These are phyloP conservation scores for Drechslera avenae DNA, from an alignment of 2,329 filamentous ascomycete genomes.

Conservation along the genomic window DNA sequence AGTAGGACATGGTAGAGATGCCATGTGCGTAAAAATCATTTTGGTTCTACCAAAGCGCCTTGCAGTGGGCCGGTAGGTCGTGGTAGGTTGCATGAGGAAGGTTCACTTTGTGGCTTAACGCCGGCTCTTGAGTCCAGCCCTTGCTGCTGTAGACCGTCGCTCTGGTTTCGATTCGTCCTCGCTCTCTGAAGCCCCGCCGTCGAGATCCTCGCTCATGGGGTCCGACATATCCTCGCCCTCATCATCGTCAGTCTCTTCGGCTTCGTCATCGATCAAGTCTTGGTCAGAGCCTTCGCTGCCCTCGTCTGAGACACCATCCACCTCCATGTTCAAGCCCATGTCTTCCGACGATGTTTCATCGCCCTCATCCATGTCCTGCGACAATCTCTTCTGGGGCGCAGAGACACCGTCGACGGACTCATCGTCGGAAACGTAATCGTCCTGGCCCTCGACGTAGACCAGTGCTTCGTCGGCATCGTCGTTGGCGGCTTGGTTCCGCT, in stretches of 20 bases:
- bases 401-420: slow-evolving; percentile 49
- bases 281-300: slow-evolving; percentile 50
- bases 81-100: slow-evolving; percentile 12
- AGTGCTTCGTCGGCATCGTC: slow-evolving; percentile 71
- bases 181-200: slow-evolving; percentile 51
- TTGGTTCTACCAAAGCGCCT: slow-evolving; percentile 9
- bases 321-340: slow-evolving; percentile 58
- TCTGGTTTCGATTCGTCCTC: slow-evolving; percentile 49
- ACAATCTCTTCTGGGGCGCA: slow-evolving; percentile 30
- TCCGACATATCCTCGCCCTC: slow-evolving; percentile 55
- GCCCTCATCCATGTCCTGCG: slow-evolving; percentile 34
- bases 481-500: slow-evolving; percentile 65
- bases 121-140: slow-evolving; percentile 38
- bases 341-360: slow-evolving; percentile 60
- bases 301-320: slow-evolving; percentile 52
- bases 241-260: slow-evolving; percentile 55
- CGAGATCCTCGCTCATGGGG: slow-evolving; percentile 53
- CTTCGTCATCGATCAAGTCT: slow-evolving; percentile 58
- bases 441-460: slow-evolving; percentile 86
- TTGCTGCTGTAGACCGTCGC: slow-evolving; percentile 41
- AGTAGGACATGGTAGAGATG: slow-evolving; percentile 5
- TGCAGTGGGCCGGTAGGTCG: slow-evolving; percentile 5
- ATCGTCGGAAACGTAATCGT: slow-evolving; percentile 61
- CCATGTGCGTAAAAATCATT: slow-evolving; percentile 8
- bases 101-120: slow-evolving; percentile 19